phyloP scores from a whole-genome alignment of 2,329 filamentous ascomycete species.

The Coniochaeta ligniaria region DNA sequence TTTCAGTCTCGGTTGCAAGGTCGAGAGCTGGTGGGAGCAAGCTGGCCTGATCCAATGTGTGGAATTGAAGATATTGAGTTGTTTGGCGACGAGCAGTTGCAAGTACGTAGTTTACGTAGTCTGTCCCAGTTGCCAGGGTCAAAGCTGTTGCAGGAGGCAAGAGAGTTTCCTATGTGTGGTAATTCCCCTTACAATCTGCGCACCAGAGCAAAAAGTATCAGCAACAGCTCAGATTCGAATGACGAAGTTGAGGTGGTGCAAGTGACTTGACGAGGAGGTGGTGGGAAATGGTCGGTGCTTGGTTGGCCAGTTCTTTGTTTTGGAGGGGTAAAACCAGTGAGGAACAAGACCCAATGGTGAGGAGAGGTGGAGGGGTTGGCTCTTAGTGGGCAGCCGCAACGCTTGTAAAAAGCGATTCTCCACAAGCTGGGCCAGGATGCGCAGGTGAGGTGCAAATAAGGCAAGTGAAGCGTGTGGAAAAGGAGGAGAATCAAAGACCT shows the following conservation, averaged over 20 bases:
- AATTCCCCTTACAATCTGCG: not conserved
- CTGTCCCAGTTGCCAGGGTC: not conserved
- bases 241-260: not conserved
- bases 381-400: constrained; percentile 1
- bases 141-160: not conserved
- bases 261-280: not conserved
- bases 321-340: constrained; percentile 1
- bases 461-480: not conserved
- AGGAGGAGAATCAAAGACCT: not conserved
- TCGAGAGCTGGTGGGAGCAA: not conserved
- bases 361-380: not conserved
- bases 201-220: not conserved
- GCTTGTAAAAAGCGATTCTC: not conserved
- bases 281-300: constrained; percentile 10
- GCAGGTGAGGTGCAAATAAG: not conserved
- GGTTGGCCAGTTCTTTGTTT: constrained; percentile 11
- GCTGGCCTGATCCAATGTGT: not conserved
- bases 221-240: not conserved
- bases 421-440: not conserved
- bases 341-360: not conserved
- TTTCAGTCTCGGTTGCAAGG: not conserved
- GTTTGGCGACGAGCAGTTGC: not conserved
- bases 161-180: not conserved
- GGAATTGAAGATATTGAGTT: not conserved
- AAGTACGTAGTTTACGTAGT: not conserved